Evolutionary conservation across 768 basidiomycete genomes (phyloP).

Genomic region (Leccinellum albellum): DNA sequence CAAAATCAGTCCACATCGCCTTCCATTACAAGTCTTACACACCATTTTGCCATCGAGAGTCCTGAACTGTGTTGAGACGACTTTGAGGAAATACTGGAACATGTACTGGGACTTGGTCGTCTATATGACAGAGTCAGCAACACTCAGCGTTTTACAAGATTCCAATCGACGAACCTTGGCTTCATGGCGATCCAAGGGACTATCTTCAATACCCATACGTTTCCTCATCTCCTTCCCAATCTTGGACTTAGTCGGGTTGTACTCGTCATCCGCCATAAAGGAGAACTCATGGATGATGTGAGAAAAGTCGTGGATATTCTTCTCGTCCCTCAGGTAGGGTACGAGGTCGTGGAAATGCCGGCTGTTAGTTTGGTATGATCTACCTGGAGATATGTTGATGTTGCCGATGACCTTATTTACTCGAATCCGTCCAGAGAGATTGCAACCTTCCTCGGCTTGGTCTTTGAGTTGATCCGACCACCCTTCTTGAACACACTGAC

Average conservation of each 20-base stretch:
- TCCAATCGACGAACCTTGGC: slow-evolving; percentile 46
- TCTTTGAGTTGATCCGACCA: slow-evolving; percentile 93
- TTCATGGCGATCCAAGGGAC: slow-evolving; percentile 72
- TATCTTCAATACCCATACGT: slow-evolving; percentile 65
- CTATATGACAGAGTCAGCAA: slow-evolving; percentile 32
- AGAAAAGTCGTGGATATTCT: slow-evolving; percentile 89
- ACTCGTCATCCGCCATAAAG: slow-evolving; percentile 81
- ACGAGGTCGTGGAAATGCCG: slow-evolving; percentile 86
- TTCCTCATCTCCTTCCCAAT: slow-evolving; percentile 61
- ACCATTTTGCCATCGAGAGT: slow-evolving; percentile 73
- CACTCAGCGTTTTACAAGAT: not conserved
- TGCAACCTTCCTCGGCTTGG: slow-evolving; percentile 93
- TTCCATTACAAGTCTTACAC: slow-evolving; percentile 23
- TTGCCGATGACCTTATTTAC: slow-evolving; percentile 98
- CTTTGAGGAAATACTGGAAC: slow-evolving; percentile 99
- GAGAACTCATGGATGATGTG: slow-evolving; percentile 79
- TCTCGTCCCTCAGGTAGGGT: slow-evolving; percentile 87
- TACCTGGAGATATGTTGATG: slow-evolving; percentile 91
- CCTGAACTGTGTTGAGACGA: slow-evolving; percentile 92
- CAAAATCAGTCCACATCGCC: slow-evolving; percentile 4
- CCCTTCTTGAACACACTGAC: slow-evolving; percentile 85
- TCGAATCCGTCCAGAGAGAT: slow-evolving; percentile 83
- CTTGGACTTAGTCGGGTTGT: slow-evolving; percentile 62
- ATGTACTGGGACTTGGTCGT: slow-evolving; percentile 82
- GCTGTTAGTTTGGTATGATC: slow-evolving; percentile 85